Evolutionary conservation across 108 stramenopile genomes (phyloP).

Genomic region (Aurantiochytrium sp.): DNA sequence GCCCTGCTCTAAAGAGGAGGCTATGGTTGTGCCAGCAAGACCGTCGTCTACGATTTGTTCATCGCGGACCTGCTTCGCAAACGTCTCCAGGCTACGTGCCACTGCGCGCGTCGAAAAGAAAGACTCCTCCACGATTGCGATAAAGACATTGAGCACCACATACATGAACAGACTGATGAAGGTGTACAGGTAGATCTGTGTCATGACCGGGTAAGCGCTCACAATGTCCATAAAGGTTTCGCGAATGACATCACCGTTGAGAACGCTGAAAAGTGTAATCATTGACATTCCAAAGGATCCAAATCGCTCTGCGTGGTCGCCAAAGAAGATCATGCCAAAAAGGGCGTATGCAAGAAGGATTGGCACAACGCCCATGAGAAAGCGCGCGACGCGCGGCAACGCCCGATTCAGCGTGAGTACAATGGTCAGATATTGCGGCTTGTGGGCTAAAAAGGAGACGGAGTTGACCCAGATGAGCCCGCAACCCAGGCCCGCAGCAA

Average conservation of each 20-base stretch:
- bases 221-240: neutral
- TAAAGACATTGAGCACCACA: conserved; percentile 21
- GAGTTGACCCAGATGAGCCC: neutral
- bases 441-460: neutral
- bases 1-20: too few species aligned
- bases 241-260: conserved; percentile 20
- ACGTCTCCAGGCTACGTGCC: neutral
- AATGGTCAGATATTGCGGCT: neutral
- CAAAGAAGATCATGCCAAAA: conserved; percentile 5
- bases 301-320: neutral
- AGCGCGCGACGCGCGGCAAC: neutral
- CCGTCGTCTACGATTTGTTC: too few species aligned
- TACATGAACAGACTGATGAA: conserved; percentile 23
- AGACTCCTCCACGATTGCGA: conserved; percentile 17
- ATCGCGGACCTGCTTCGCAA: neutral
- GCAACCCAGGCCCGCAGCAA: neutral
- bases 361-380: neutral
- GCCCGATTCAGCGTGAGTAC: conserved; percentile 11
- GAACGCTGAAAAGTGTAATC: conserved; percentile 8
- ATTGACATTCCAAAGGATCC: neutral
- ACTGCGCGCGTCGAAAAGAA: conserved; percentile 1
- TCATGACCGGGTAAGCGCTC: neutral
- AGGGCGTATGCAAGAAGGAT: neutral
- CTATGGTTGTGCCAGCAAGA: too few species aligned
- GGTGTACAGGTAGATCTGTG: conserved; percentile 3